Conservation (phyloP, 2,329 filamentous ascomycete species). For the Venturiaceae sp. region DNA sequence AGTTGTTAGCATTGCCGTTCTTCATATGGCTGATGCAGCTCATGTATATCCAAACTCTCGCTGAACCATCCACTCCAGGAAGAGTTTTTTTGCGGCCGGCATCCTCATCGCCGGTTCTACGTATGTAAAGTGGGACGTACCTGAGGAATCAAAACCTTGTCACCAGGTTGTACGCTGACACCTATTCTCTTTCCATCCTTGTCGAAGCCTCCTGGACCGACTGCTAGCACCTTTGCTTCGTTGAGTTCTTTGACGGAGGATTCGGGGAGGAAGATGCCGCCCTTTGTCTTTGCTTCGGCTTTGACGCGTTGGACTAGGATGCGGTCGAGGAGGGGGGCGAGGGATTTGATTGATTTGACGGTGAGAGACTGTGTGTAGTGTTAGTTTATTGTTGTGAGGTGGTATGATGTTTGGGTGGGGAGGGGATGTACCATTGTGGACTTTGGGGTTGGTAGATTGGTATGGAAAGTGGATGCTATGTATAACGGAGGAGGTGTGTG, state of each 20-base stretch:
- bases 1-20: background rate
- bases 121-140: conserved; percentile 40
- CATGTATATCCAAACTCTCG: background rate
- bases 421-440: background rate
- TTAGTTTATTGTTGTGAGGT: background rate
- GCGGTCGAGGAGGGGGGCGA: conserved; percentile 93
- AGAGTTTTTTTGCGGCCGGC: background rate
- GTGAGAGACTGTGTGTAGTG: conserved; percentile 30
- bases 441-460: too few relatives aligned
- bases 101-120: background rate
- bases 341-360: conserved; percentile 90
- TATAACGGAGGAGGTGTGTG: background rate
- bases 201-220: conserved; percentile 81
- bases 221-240: conserved; percentile 91
- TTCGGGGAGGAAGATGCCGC: conserved; percentile 96
- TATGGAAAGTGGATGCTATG: background rate
- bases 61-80: background rate
- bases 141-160: conserved; percentile 93
- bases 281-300: conserved; percentile 91
- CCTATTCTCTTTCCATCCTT: conserved; percentile 81
- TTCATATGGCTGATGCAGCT: background rate
- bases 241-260: conserved; percentile 96
- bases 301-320: conserved; percentile 97
- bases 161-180: conserved; percentile 73
- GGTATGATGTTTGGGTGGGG: background rate